Base-by-base conservation (phyloP, 805 yeast genomes). In the Ogataea ramenticola region DNA sequence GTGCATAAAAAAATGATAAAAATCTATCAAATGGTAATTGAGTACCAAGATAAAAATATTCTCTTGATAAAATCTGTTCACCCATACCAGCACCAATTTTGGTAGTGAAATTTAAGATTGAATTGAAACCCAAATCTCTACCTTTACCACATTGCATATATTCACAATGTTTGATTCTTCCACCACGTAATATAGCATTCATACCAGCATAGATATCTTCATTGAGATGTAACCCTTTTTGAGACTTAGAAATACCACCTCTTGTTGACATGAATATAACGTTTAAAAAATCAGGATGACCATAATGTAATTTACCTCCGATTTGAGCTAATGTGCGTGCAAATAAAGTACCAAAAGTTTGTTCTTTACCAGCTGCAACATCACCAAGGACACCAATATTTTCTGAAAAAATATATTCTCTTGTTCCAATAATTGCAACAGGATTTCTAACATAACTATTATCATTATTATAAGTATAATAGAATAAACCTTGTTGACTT, bases 81-180 rank as follows among this genome's bases (percentile, higher is more conserved):
- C 93, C 91, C 95, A 86, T 86, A 46, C 93, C 95, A 43, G 93
- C 87, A 39, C 95, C 95, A 61, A 86, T 85, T 57, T 86, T 86
- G 20, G 91, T 82, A 6, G 86, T 83, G 64, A 86, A 86, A 60
- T 83, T 85, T 62, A 83, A 72, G 56, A 86, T 85, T 2, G 93
- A 84, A 3, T 87, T 86, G 62, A 86, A 85, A 4, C 95, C 93
- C 56, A 86, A 71, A 67, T 86, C 93, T 60, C 95, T 71, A 36
- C 95, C 95, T 60, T 86, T 86, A 46, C 95, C 95, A 66, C 95
- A 86, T 56, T 86, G 95, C 51, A 77, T 74, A 61, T 84, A 86
- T 60, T 86, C 95, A 60, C 87, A 81, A 56, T 86, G 93, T 56
- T 83, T 82, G 51, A 86, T 85, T 51, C 86, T 66, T n/a, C 93